Conservation (phyloP, 2,329 filamentous ascomycete genomes). For the Pseudogymnoascus sp. region DNA sequence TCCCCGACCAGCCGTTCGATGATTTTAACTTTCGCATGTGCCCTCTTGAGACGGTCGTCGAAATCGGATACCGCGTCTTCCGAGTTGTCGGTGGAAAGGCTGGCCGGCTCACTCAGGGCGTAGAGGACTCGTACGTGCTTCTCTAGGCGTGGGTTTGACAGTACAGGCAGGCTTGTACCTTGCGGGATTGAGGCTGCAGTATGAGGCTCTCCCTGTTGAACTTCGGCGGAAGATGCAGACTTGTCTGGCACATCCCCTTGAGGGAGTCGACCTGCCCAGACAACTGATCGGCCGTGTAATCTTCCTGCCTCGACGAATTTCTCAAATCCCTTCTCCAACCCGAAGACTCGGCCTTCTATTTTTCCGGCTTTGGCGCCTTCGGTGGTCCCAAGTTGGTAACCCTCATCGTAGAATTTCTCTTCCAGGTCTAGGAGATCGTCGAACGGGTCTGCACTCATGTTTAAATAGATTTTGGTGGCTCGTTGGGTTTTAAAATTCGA, state of each 20-base stretch:
- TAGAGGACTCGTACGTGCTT: slow-evolving; percentile 71
- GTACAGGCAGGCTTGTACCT: slow-evolving; percentile 32
- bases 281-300: slow-evolving; percentile 65
- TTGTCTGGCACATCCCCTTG: not conserved
- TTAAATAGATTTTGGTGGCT: not conserved
- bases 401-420: slow-evolving; percentile 69
- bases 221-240: slow-evolving; percentile 10
- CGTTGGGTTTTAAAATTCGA: not conserved
- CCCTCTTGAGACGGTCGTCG: slow-evolving; percentile 78
- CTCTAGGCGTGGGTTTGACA: slow-evolving; percentile 56
- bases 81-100: slow-evolving; percentile 68
- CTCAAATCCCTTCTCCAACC: slow-evolving; percentile 85
- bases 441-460: slow-evolving; percentile 24
- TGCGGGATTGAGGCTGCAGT: slow-evolving; percentile 13
- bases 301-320: slow-evolving; percentile 77
- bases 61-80: slow-evolving; percentile 88
- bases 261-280: slow-evolving; percentile 72
- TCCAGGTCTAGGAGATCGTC: slow-evolving; percentile 48
- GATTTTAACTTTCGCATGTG: slow-evolving; percentile 74
- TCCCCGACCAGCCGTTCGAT: slow-evolving; percentile 62
- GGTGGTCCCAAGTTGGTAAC: slow-evolving; percentile 62
- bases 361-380: slow-evolving; percentile 73
- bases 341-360: slow-evolving; percentile 82
- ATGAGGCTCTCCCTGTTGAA: slow-evolving; percentile 27
- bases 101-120: slow-evolving; percentile 69